These are phyloP conservation scores for Pilobolus umbonatus DNA, from an alignment of 192 early-diverging fungal species.

Conservation along the genomic window DNA sequence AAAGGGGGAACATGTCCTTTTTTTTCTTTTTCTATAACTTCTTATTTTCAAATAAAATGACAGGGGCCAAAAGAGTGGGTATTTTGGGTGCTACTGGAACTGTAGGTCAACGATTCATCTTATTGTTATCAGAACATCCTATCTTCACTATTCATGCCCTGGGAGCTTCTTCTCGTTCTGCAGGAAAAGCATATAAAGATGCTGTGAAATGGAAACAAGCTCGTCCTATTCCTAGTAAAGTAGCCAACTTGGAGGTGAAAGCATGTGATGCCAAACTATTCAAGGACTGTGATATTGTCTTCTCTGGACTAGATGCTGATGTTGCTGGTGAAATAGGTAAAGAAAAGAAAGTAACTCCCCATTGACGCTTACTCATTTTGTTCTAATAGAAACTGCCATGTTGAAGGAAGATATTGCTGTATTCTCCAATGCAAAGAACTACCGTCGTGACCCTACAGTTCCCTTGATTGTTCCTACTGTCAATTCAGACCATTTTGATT, in stretches of 20 bases:
- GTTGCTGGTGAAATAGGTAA: constrained; percentile 89
- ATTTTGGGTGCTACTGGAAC: constrained; percentile 97
- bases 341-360: not conserved
- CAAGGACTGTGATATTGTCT: constrained; percentile 80
- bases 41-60: constrained; percentile 10
- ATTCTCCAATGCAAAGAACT: constrained; percentile 97
- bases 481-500: constrained; percentile 84
- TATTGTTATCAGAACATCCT: constrained; percentile 83
- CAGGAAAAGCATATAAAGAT: constrained; percentile 77
- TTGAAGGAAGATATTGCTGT: constrained; percentile 82
- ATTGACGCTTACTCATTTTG: constrained; percentile 10
- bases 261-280: constrained; percentile 75
- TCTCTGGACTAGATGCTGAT: constrained; percentile 92
- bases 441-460: constrained; percentile 82
- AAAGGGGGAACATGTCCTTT: constrained; percentile 5
- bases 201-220: constrained; percentile 89
- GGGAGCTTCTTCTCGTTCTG: constrained; percentile 87
- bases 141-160: constrained; percentile 81
- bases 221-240: constrained; percentile 61
- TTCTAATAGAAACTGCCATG: constrained; percentile 70
- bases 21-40: constrained; percentile 9
- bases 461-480: constrained; percentile 93
- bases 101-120: constrained; percentile 96
- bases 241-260: constrained; percentile 55
- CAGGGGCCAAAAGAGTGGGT: constrained; percentile 57